phyloP scores from a whole-genome alignment of 805 yeast genomes.

The Lipomyces sp. region DNA sequence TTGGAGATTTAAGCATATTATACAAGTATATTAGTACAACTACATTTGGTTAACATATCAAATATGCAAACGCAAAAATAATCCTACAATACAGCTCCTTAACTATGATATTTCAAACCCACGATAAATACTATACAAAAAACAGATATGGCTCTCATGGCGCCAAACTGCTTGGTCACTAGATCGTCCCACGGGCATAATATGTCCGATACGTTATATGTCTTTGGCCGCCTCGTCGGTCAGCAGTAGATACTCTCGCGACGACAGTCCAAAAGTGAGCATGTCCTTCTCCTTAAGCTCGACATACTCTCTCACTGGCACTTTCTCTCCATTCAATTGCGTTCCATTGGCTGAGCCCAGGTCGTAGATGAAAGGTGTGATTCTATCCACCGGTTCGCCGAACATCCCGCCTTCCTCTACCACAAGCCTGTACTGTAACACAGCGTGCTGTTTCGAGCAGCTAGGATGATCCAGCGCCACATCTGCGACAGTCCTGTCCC shows the following conservation, averaged over 20 bases:
- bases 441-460: slow-evolving; percentile 74
- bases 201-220: background rate
- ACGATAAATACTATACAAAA: background rate
- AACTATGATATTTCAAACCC: too few species aligned
- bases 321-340: slow-evolving; percentile 48
- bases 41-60: too few species aligned
- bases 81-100: too few species aligned
- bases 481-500: slow-evolving; percentile 37
- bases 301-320: slow-evolving; percentile 52
- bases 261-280: slow-evolving; percentile 47
- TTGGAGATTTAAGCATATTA: too few species aligned
- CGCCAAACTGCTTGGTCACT: background rate
- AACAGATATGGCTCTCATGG: background rate
- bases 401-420: slow-evolving; percentile 20
- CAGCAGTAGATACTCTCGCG: slow-evolving; percentile 39
- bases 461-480: slow-evolving; percentile 50
- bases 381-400: slow-evolving; percentile 18
- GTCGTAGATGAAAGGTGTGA: slow-evolving; percentile 52
- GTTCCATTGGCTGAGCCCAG: slow-evolving; percentile 57
- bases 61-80: too few species aligned
- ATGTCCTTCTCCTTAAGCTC: slow-evolving; percentile 52
- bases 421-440: slow-evolving; percentile 50
- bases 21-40: too few species aligned
- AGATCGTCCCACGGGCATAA: background rate
- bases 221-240: slow-evolving; percentile 21